Conservation (phyloP, 2,329 filamentous ascomycete species). For the Colletotrichum cordylinicola region DNA sequence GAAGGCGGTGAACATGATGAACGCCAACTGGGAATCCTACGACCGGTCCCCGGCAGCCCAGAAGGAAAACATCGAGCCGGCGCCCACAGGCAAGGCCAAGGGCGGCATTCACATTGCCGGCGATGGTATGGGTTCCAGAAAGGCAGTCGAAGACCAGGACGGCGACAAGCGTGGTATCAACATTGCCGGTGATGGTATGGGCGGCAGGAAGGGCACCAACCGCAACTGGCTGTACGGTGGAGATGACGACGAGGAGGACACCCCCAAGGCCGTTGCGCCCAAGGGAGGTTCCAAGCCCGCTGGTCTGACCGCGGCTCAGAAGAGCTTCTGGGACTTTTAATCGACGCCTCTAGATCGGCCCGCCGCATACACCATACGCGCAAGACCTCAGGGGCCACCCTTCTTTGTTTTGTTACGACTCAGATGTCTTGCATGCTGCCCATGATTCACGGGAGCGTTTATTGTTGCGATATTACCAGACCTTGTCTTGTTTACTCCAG, state of each 20-base stretch:
- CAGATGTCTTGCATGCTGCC: slow-evolving; percentile 35
- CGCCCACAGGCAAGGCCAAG: slow-evolving; percentile 15
- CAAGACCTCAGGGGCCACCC: background rate
- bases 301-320: slow-evolving; percentile 31
- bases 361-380: slow-evolving; percentile 1
- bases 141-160: slow-evolving; percentile 37
- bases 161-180: slow-evolving; percentile 40
- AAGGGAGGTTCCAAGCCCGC: slow-evolving; percentile 38
- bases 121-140: slow-evolving; percentile 71
- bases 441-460: slow-evolving; percentile 36
- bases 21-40: slow-evolving; percentile 64
- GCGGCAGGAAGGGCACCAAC: slow-evolving; percentile 59
- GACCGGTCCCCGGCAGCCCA: slow-evolving; percentile 59
- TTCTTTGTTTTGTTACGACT: slow-evolving; percentile 28
- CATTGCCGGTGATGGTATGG: slow-evolving; percentile 71
- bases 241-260: slow-evolving; percentile 47
- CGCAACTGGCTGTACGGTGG: slow-evolving; percentile 65
- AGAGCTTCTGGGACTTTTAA: slow-evolving; percentile 56
- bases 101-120: slow-evolving; percentile 54
- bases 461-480: slow-evolving; percentile 8
- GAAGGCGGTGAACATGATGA: slow-evolving; percentile 78
- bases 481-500: slow-evolving; percentile 14
- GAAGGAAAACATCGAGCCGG: slow-evolving; percentile 53
- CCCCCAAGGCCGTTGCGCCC: slow-evolving; percentile 39
- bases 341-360: background rate